Conservation (phyloP, 2,329 filamentous ascomycete genomes). For the Alternaria sp. region DNA sequence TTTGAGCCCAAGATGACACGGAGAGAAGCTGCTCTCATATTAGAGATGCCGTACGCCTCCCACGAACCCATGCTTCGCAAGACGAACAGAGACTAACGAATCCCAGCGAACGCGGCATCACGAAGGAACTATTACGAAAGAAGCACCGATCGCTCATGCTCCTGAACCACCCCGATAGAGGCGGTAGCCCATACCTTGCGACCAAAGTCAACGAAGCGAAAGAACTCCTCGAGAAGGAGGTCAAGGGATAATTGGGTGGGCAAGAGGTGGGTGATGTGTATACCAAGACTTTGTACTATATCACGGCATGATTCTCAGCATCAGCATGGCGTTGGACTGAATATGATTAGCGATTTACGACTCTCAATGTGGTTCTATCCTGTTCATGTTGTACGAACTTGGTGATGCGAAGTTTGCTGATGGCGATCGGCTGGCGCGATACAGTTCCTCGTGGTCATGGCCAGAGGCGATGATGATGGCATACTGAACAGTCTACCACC, state of each 20-base stretch:
- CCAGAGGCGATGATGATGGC: no score
- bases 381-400: background rate
- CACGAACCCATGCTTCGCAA: no score
- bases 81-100: no score
- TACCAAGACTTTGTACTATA: conserved; percentile 33
- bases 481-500: no score
- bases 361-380: background rate
- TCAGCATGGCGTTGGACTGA: conserved; percentile 31
- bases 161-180: conserved; percentile 95
- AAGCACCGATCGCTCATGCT: conserved; percentile 96
- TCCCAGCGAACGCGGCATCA: conserved; percentile 81
- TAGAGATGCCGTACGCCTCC: conserved; percentile 90
- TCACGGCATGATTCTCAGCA: conserved; percentile 23
- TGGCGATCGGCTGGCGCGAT: no score
- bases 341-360: conserved; percentile 4
- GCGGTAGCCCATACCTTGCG: conserved; percentile 93
- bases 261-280: conserved; percentile 10
- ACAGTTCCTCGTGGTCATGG: no score
- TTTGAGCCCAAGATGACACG: conserved; percentile 95
- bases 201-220: conserved; percentile 99
- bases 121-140: conserved; percentile 93
- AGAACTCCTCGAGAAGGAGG: conserved; percentile 84
- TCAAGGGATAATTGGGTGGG: conserved; percentile 25
- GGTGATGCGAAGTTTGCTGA: no score
- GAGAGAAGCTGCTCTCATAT: conserved; percentile 86